Evolutionary conservation across 768 basidiomycete species (phyloP).

Genomic region (Coprinopsis sp.): DNA sequence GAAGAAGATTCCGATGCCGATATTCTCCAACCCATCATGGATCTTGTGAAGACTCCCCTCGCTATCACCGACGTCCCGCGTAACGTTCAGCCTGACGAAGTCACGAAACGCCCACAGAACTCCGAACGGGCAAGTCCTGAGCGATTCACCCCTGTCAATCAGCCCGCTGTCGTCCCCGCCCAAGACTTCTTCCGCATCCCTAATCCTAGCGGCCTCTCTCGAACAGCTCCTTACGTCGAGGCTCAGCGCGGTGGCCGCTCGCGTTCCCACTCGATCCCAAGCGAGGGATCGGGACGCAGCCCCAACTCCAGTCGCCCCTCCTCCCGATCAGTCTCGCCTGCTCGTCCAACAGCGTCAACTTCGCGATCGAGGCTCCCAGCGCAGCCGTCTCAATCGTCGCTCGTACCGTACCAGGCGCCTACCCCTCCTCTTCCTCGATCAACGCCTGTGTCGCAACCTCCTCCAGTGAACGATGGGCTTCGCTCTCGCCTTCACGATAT

Average conservation of each 20-base stretch:
- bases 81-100: background rate
- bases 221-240: constrained; percentile 5
- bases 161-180: background rate
- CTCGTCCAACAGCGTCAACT: constrained; percentile 12
- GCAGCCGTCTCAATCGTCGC: constrained; percentile 1
- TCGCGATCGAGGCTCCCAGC: constrained; percentile 11
- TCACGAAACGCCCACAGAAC: background rate
- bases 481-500: constrained; percentile 43
- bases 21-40: no score
- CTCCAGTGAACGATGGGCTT: constrained; percentile 26
- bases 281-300: constrained; percentile 19
- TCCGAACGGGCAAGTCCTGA: background rate
- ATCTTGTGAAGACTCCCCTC: no score
- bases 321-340: constrained; percentile 18
- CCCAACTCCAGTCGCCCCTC: constrained; percentile 20
- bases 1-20: constrained; percentile 16
- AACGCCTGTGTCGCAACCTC: constrained; percentile 16
- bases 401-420: no score
- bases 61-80: background rate
- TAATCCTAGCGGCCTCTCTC: constrained; percentile 11
- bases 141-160: background rate
- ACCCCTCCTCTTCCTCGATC: constrained; percentile 12
- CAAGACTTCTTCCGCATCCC: background rate
- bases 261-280: constrained; percentile 28
- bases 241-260: constrained; percentile 14